Conservation (phyloP, 2,329 filamentous ascomycete species). For the Sporothrix brunneoviolacea region DNA sequence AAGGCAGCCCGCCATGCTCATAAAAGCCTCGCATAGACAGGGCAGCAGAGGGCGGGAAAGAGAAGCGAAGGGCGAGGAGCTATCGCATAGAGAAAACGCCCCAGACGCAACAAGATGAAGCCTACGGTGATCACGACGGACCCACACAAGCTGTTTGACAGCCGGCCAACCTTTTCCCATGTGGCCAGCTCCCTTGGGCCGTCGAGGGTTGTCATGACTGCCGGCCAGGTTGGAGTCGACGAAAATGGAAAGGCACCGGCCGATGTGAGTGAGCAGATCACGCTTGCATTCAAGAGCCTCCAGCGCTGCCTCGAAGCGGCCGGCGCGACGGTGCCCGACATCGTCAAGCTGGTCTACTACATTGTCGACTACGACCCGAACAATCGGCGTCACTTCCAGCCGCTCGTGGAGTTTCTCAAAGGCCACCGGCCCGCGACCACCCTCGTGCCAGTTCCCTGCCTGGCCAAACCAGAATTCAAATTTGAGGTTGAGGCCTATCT, state of each 20-base stretch:
- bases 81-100: too few species aligned
- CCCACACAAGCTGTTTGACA: conserved; percentile 10
- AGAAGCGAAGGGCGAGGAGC: too few species aligned
- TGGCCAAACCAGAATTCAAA: conserved; percentile 10
- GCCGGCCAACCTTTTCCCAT: conserved; percentile 12
- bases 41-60: too few species aligned
- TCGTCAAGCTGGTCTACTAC: conserved; percentile 17
- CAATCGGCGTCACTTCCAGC: conserved; percentile 10
- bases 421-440: conserved; percentile 12
- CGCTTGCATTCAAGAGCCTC: conserved; percentile 3
- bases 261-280: conserved; percentile 1
- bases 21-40: too few species aligned
- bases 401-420: conserved; percentile 9
- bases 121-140: conserved; percentile 6
- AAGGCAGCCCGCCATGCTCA: too few species aligned
- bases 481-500: conserved; percentile 15
- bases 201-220: conserved; percentile 11
- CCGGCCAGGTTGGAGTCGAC: conserved; percentile 13
- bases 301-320: conserved; percentile 3
- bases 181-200: conserved; percentile 3
- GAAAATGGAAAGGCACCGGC: neutral
- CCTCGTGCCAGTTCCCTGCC: conserved; percentile 10
- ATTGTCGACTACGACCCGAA: conserved; percentile 15
- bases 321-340: conserved; percentile 10
- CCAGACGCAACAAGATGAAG: too few species aligned